Evolutionary conservation across 805 yeast genomes (phyloP).

Genomic region (Yarrowia porcina): DNA sequence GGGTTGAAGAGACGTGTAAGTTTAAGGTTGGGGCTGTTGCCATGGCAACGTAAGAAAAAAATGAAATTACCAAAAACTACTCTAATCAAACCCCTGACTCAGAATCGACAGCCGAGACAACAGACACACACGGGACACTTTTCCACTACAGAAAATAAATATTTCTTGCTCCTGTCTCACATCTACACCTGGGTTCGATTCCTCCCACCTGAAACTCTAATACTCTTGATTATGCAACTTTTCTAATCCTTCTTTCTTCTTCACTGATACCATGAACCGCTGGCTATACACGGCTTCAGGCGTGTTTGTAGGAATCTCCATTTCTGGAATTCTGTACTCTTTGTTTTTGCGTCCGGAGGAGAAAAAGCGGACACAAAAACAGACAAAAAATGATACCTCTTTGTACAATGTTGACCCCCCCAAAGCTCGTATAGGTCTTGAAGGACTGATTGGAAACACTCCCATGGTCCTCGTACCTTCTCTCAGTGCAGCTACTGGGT

Average conservation of each 20-base stretch:
- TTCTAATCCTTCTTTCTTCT: background rate
- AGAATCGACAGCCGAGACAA: no score
- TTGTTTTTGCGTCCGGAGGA: background rate
- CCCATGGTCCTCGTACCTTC: conserved; percentile 75
- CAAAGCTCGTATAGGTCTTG: conserved; percentile 49
- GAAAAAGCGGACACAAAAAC: background rate
- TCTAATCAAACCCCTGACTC: no score
- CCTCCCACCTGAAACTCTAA: background rate
- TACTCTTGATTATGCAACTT: conserved; percentile 9
- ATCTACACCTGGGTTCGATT: background rate
- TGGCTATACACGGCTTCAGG: conserved; percentile 6
- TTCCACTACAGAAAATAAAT: no score
- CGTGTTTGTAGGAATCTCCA: background rate
- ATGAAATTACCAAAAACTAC: no score
- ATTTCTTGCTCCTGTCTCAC: no score
- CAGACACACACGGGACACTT: no score
- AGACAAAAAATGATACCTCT: background rate
- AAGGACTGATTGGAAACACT: conserved; percentile 84
- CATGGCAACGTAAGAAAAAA: no score
- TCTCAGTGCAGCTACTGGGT: conserved; percentile 67
- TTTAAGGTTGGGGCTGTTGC: background rate
- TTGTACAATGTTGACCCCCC: background rate
- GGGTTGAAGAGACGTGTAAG: background rate
- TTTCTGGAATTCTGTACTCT: background rate
- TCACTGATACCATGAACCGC: conserved; percentile 3